phyloP scores from a whole-genome alignment of 345 rosid genomes.

The Hibiscus trionum region DNA sequence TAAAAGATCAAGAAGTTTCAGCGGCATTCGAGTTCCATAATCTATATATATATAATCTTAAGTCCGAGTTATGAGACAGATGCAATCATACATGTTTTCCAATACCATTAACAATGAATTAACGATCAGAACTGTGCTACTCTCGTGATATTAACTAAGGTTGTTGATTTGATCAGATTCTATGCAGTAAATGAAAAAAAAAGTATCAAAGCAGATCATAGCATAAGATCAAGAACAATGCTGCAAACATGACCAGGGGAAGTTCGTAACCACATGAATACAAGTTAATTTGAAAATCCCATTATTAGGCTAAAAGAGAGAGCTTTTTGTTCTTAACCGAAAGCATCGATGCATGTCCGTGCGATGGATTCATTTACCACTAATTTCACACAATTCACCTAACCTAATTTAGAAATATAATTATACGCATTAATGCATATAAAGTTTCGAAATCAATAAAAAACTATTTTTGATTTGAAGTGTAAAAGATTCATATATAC shows the following conservation, averaged over 20 bases:
- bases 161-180: background rate
- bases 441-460: no score
- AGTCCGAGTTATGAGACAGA: background rate
- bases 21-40: background rate
- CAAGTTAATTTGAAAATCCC: background rate
- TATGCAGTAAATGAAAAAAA: background rate
- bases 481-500: no score
- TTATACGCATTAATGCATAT: no score
- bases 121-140: background rate
- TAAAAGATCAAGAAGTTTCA: background rate
- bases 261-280: background rate
- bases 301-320: no score
- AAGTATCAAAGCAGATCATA: background rate
- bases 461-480: no score
- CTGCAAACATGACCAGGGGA: background rate
- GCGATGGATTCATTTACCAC: no score
- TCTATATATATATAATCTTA: background rate
- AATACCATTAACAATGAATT: background rate
- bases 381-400: no score
- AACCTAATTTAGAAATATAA: no score
- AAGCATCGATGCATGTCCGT: no score
- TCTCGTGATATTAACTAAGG: background rate
- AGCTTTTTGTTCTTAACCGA: no score
- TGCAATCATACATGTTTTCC: background rate
- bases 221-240: background rate